Conservation (phyloP, 2,329 filamentous ascomycete species). For the Penicillium sp. region DNA sequence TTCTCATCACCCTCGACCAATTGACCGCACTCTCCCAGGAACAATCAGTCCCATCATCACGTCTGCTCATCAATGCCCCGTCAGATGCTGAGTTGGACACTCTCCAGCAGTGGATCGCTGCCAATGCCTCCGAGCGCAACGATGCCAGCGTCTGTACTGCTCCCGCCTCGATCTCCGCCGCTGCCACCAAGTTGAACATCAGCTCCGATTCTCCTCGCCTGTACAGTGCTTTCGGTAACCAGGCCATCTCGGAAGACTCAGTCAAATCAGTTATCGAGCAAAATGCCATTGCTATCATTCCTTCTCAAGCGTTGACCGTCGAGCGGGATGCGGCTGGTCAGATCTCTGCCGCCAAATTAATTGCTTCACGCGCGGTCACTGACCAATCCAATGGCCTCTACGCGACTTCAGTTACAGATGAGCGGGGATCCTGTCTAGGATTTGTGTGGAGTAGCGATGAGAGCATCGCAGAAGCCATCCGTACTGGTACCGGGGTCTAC, state of each 20-base stretch:
- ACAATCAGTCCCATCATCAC: conserved; percentile 52
- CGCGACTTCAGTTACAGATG: conserved; percentile 87
- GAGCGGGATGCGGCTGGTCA: conserved; percentile 58
- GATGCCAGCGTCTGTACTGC: conserved; percentile 36
- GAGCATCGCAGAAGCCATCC: conserved; percentile 81
- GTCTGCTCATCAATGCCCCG: conserved; percentile 56
- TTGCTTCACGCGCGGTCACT: conserved; percentile 72
- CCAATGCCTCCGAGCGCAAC: conserved; percentile 34
- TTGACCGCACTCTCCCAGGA: conserved; percentile 55
- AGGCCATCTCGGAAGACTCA: conserved; percentile 45
- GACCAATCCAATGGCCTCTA: conserved; percentile 82
- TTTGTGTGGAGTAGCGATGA: conserved; percentile 92
- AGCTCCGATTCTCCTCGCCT: conserved; percentile 42
- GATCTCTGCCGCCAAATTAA: conserved; percentile 67
- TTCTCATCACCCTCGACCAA: conserved; percentile 74
- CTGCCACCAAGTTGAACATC: conserved; percentile 39
- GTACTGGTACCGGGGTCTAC: conserved; percentile 81
- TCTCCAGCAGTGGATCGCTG: conserved; percentile 41
- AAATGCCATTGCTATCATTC: conserved; percentile 68
- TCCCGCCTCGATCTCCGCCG: conserved; percentile 37
- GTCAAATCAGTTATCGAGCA: conserved; percentile 49
- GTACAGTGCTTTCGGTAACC: conserved; percentile 36
- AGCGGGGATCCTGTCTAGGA: conserved; percentile 78
- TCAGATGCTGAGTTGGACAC: conserved; percentile 38
- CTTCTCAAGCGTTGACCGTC: conserved; percentile 67